Percentiles rank a stretch among this genome's conserved stretches.
These are phyloP conservation scores for Pichia sp. DNA, from an alignment of 1,139 yeast genomes.

Conservation along the genomic window DNA sequence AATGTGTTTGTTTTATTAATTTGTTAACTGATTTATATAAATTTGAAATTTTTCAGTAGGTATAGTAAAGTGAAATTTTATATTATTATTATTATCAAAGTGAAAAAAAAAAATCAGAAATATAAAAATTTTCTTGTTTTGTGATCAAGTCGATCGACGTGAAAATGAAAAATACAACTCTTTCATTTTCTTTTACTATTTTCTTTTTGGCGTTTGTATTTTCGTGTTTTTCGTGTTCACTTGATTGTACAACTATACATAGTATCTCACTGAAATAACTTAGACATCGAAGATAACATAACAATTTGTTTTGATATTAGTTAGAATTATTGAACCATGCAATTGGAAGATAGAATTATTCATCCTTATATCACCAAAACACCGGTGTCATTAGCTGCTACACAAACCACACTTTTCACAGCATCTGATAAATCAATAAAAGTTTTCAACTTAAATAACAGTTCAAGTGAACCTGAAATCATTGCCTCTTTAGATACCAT, in stretches of 20 bases:
- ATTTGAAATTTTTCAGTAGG: background rate
- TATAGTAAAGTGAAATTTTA: background rate
- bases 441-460: slow-evolving; percentile 39
- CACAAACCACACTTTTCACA: slow-evolving; percentile 37
- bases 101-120: background rate
- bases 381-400: slow-evolving; percentile 37
- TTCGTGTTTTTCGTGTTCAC: background rate
- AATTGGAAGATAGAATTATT: slow-evolving; percentile 9
- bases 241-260: background rate
- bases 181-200: too few species aligned
- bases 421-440: slow-evolving; percentile 50
- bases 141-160: background rate
- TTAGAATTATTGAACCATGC: background rate
- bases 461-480: slow-evolving; percentile 50
- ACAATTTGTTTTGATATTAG: background rate
- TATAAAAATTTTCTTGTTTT: background rate
- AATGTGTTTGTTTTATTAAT: background rate
- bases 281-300: background rate
- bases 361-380: slow-evolving; percentile 32
- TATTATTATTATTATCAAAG: background rate
- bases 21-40: background rate
- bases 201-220: background rate
- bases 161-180: too few species aligned
- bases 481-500: slow-evolving; percentile 42
- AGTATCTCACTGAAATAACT: background rate